Evolutionary conservation across 441 rosid genomes (phyloP).

Genomic region (Aquilaria agallochum): DNA sequence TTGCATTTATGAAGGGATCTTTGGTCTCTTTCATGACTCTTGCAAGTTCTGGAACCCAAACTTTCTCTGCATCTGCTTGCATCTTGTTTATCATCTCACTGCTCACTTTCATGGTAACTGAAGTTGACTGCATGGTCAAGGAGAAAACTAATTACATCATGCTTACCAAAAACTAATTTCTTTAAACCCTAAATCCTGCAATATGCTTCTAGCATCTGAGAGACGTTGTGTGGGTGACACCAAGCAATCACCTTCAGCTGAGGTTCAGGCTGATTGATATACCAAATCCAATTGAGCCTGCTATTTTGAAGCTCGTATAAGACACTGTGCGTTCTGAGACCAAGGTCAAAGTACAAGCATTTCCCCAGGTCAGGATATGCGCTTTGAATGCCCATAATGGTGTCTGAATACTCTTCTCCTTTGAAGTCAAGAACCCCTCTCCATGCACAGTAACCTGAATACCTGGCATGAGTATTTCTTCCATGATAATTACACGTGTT

Average conservation of each 20-base stretch:
- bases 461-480: slow-evolving; percentile 30
- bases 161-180: too few species aligned
- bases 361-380: slow-evolving; percentile 64
- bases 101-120: slow-evolving; percentile 63
- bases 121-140: slow-evolving; percentile 37
- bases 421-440: slow-evolving; percentile 73
- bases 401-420: slow-evolving; percentile 47
- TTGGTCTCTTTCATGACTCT: slow-evolving; percentile 54
- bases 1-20: slow-evolving; percentile 69
- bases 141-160: neutral
- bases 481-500: too few species aligned
- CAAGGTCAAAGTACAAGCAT: slow-evolving; percentile 60
- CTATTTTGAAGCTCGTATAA: slow-evolving; percentile 55
- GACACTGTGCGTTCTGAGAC: slow-evolving; percentile 38
- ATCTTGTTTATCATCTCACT: slow-evolving; percentile 43
- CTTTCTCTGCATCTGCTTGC: slow-evolving; percentile 53
- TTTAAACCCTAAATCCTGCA: too few species aligned
- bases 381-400: slow-evolving; percentile 32
- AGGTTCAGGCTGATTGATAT: slow-evolving; percentile 65
- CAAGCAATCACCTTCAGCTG: slow-evolving; percentile 41
- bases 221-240: neutral
- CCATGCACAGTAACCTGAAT: slow-evolving; percentile 84
- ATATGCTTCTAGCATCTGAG: too few species aligned
- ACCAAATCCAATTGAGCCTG: slow-evolving; percentile 79
- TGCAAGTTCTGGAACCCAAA: slow-evolving; percentile 59